Conservation (phyloP, 345 rosid species). For the Eucalyptus grandis region DNA sequence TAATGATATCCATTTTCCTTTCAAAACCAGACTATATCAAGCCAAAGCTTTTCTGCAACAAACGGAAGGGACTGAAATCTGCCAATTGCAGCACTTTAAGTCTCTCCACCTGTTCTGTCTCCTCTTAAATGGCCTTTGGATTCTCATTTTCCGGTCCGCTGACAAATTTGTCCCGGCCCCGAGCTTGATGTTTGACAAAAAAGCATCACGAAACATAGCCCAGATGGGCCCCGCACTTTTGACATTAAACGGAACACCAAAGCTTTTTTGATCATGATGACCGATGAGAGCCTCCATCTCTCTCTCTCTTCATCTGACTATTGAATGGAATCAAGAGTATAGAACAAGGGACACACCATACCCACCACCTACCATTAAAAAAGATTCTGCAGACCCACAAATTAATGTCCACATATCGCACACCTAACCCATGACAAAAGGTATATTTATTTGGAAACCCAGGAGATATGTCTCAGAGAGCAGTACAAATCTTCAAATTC, state of each 20-base stretch:
- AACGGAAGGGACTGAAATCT: neutral
- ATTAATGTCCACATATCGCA: neutral
- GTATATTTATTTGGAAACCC: neutral
- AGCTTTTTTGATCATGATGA: neutral
- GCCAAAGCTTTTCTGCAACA: neutral
- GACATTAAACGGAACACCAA: neutral
- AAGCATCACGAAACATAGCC: neutral
- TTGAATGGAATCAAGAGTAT: neutral
- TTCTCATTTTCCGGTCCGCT: neutral
- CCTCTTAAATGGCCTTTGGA: neutral
- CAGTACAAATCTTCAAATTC: neutral
- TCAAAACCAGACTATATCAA: neutral
- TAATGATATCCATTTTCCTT: neutral
- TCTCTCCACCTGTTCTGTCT: neutral
- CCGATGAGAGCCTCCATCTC: neutral
- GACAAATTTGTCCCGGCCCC: neutral
- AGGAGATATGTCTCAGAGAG: neutral
- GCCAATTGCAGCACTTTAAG: neutral
- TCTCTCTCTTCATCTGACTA: neutral
- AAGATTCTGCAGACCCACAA: neutral
- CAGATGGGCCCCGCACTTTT: neutral
- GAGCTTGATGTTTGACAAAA: neutral
- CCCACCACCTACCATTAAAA: neutral
- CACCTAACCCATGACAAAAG: neutral
- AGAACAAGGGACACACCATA: neutral